A percentile compares a stretch with the other conserved stretches of the same genome.
Evolutionary conservation across 441 rosid genomes (phyloP).

Genomic region (Flueggea neowawraea): DNA sequence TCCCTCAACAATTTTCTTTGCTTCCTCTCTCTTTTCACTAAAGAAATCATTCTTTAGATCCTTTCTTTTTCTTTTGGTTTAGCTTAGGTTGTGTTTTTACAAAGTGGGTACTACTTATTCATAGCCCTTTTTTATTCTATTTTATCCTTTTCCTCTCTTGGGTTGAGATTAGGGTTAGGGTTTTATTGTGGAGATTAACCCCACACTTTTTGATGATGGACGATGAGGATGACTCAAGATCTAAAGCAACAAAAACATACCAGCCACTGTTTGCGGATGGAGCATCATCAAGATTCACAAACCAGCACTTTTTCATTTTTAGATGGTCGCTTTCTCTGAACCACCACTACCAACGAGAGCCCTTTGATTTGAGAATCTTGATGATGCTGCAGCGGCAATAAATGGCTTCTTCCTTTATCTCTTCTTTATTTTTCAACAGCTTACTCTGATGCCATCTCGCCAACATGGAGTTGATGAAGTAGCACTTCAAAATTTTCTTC

Average conservation of each 20-base stretch:
- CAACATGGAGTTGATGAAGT: too few relatives aligned
- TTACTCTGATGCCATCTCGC: background rate
- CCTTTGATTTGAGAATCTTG: constrained; percentile 75
- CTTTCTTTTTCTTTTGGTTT: background rate
- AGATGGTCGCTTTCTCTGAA: background rate
- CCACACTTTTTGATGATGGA: background rate
- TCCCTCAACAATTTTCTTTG: background rate
- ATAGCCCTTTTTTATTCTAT: background rate
- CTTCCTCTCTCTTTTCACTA: background rate
- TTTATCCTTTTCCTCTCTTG: constrained; percentile 3
- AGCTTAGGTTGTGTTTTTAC: background rate
- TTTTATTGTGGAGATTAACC: constrained; percentile 2
- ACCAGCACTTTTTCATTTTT: constrained; percentile 13
- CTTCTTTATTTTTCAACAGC: background rate
- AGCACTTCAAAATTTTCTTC: too few relatives aligned
- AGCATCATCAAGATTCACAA: constrained; percentile 90
- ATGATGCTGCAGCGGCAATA: constrained; percentile 99
- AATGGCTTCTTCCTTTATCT: constrained; percentile 40
- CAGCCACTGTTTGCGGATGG: constrained; percentile 86
- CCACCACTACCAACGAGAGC: too few relatives aligned
- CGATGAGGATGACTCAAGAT: constrained; percentile 20
- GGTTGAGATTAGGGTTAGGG: constrained; percentile 44
- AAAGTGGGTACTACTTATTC: too few relatives aligned
- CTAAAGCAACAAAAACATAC: constrained; percentile 12
- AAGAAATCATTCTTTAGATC: background rate